Conservation (phyloP, 2,329 filamentous ascomycete species). For the Aspergillus viridinutans region DNA sequence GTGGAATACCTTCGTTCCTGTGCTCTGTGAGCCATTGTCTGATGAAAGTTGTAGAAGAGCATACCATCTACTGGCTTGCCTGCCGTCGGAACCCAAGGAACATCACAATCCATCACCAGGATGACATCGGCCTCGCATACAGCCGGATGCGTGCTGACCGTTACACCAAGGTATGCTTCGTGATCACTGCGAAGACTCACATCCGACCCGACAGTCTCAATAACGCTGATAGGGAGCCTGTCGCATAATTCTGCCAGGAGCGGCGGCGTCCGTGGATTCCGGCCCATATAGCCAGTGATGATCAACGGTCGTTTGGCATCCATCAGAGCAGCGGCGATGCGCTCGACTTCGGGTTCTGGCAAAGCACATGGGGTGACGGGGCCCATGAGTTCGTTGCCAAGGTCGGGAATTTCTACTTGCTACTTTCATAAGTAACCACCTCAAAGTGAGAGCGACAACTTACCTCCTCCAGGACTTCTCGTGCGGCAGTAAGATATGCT, state of each 20-base stretch:
- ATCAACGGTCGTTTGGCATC: conserved; percentile 44
- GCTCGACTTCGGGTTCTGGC: conserved; percentile 25
- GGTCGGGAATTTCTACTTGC: not conserved
- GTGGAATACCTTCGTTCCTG: conserved; percentile 54
- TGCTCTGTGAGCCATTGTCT: not conserved
- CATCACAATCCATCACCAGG: conserved; percentile 78
- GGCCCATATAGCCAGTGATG: conserved; percentile 47
- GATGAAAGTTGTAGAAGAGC: not conserved
- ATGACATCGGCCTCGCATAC: conserved; percentile 77
- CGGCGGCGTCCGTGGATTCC: conserved; percentile 38
- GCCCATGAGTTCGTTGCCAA: conserved; percentile 10
- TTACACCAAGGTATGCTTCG: conserved; percentile 60
- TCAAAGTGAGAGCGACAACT: conserved; percentile 36
- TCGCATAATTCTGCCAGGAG: conserved; percentile 45
- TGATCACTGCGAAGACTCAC: conserved; percentile 43
- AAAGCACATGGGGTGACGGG: conserved; percentile 10
- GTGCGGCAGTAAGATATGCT: conserved; percentile 70
- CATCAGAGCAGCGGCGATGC: conserved; percentile 39
- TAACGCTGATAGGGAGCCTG: conserved; percentile 42
- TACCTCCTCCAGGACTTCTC: conserved; percentile 79
- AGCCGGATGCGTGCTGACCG: conserved; percentile 66
- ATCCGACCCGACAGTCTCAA: conserved; percentile 48
- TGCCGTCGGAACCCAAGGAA: conserved; percentile 81
- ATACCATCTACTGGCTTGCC: conserved; percentile 49
- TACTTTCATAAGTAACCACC: not conserved